Base-by-base conservation (phyloP, 176 grass and related monocot genomes). In the Leersia perrieri region DNA sequence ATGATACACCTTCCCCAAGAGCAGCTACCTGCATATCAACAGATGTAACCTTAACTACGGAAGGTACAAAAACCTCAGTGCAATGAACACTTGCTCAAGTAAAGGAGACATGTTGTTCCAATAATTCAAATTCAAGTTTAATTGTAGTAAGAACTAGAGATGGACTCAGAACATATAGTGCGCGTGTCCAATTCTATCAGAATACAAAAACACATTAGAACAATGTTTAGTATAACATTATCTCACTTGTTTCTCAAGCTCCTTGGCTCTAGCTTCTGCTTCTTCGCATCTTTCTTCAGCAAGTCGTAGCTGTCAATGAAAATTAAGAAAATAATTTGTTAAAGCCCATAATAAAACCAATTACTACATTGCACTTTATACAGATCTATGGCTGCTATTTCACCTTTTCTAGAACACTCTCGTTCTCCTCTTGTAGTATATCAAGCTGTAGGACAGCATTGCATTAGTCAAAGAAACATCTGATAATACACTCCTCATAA, bases 371-470 rank as follows among this genome's bases (percentile, higher is more conserved):
- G 8, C 22, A 70, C 27, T 76, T 28, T 33, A 62, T 61, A 47
- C 33, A n/a, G 60, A 49, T 76, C 30, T 58, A 34, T 53, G 66
- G 23, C 73, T 85, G 55, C 1, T 55, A 72, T 78, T 80, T 80
- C 88, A 99, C 97, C 93, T 99, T 99, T 53, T 95, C 93, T 78
- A 95, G 86, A 82, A 96, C 90, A 12, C 83, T 87, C 74, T 93
- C 90, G 87, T 99, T 99, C 79, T 99, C 97, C 81, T 99, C 97
- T 91, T 99, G 97, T 71, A 99, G 87, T 90, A 99, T 99, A 76
- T 99, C 97, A 86, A 99, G 90, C 97, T 99, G 97, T 85, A 87
- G 45, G 67, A 75, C 18, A 83, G 42, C 76, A 72, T 75, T 68
- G 33, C 28, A 63, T 86, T 86, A 94, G 83, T 84, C 18, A 79